Conservation (phyloP, 108 stramenopile species). For the Fistulifera pelliculosa region DNA sequence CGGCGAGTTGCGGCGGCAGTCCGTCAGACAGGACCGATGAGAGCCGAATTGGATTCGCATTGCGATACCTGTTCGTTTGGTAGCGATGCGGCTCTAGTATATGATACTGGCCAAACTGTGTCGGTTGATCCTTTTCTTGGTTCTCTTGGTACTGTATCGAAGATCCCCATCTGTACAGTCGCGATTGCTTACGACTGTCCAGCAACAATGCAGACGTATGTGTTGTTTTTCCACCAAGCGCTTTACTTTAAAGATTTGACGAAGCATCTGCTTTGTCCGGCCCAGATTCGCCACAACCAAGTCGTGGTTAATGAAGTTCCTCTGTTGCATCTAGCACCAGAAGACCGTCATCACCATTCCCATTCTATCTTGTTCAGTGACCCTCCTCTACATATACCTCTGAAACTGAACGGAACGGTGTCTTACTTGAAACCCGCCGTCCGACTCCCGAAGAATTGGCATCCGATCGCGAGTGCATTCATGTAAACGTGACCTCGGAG, state of each 20-base stretch:
- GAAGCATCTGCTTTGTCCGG: constrained; percentile 26
- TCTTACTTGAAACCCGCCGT: neutral
- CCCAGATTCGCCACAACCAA: constrained; percentile 25
- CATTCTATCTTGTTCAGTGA: neutral
- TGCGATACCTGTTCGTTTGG: constrained; percentile 26
- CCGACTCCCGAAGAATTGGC: neutral
- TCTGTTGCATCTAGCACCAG: neutral
- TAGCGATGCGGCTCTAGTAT: neutral
- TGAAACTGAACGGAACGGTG: neutral
- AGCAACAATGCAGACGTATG: constrained; percentile 11
- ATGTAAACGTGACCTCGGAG: constrained; percentile 4
- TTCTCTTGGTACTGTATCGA: neutral
- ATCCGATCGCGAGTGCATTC: neutral
- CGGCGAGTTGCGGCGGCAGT: neutral
- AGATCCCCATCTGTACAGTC: constrained; percentile 22
- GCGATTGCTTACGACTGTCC: constrained; percentile 23
- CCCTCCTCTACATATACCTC: constrained; percentile 3
- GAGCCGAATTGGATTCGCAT: constrained; percentile 22
- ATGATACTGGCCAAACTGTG: constrained; percentile 7
- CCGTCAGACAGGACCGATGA: neutral
- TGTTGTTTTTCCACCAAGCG: constrained; percentile 24
- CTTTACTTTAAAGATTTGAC: constrained; percentile 18
- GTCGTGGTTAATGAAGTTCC: constrained; percentile 17
- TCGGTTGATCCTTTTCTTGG: constrained; percentile 7
- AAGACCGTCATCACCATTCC: too few species aligned